phyloP scores from a whole-genome alignment of 73 alveolate species.

The Tetrahymena thermophila region DNA sequence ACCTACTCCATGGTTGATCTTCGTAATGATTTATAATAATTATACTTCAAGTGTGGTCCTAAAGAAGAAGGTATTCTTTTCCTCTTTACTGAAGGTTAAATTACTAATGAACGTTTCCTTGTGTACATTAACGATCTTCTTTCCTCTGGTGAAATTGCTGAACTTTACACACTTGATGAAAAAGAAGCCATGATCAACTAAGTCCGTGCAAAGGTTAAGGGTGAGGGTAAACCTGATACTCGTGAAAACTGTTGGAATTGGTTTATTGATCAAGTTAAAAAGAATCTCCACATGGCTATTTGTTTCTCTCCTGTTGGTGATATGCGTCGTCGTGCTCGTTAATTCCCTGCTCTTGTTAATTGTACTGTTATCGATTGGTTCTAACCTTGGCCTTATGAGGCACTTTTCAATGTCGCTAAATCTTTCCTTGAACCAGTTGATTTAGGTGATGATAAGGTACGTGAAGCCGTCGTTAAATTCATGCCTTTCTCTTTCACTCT shows the following conservation, averaged over 20 bases:
- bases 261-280: constrained; percentile 97
- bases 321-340: constrained; percentile 92
- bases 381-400: constrained; percentile 99
- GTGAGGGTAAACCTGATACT: constrained; percentile 93
- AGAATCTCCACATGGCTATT: constrained; percentile 98
- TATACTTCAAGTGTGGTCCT: constrained; percentile 92
- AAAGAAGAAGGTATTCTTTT: constrained; percentile 98
- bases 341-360: constrained; percentile 99
- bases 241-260: constrained; percentile 97
- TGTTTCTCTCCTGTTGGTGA: constrained; percentile 99
- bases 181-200: constrained; percentile 90
- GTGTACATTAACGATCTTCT: constrained; percentile 98
- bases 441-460: constrained; percentile 79
- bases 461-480: constrained; percentile 91
- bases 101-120: constrained; percentile 97
- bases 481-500: constrained; percentile 98
- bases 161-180: constrained; percentile 96
- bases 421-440: constrained; percentile 80
- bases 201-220: constrained; percentile 91
- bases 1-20: constrained; percentile 95
- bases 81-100: constrained; percentile 99
- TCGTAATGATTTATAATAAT: constrained; percentile 93
- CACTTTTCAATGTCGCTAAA: constrained; percentile 93
- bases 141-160: constrained; percentile 99
- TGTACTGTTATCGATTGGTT: constrained; percentile 98